Evolutionary conservation across 345 rosid species (phyloP), one percentile per base, ranked within the genome.

Genomic region (Sonneratia alba): DNA sequence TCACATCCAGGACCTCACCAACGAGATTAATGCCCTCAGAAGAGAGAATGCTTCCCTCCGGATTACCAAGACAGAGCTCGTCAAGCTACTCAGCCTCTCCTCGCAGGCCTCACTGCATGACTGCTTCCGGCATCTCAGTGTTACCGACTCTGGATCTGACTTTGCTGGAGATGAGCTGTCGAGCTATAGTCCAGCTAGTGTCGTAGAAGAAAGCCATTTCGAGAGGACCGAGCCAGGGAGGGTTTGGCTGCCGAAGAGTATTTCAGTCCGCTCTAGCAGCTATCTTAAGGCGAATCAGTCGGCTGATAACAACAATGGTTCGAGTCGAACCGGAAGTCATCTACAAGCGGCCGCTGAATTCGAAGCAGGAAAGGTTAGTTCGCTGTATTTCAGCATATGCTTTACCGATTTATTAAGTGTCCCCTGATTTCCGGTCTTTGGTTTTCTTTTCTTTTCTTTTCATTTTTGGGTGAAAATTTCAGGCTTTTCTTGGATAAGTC

Each of bases 241-340:
- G 75, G 79, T 76, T 53, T 72, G 84, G 61, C 63, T 91, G 70
- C 97, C 96, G 36, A 91, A 85, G 78, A 88, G 90, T 70, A 86
- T 89, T 56, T 89, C 97, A 32, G 92, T 91, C 51, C 77, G 92
- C 69, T 85, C 97, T 64, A 79, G 69, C 3, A 87, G 79, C 34
- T 85, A 86, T 80, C 77, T 79, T 69, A 84, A 75, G 79, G 22
- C 69, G 21, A 86, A 79, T 38, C 84, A 77, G 56, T 21, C 73
- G 18, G 72, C 79, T 75, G 36, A 82, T 67, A 70, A 70, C 62
- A 68, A 70, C 37, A 24, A 1, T 21, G 70, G 49, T 13, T 21
- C 79, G 27, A 77, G 74, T 79, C 78, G 73, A 10, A 74, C 67
- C 69, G 71, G 79, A 59, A 82, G 79, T 68, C 70, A 82, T 34